Evolutionary conservation across 2,329 filamentous ascomycete genomes (phyloP), one percentile per base, ranked within the genome.

Genomic region (Dendryphion nanum): DNA sequence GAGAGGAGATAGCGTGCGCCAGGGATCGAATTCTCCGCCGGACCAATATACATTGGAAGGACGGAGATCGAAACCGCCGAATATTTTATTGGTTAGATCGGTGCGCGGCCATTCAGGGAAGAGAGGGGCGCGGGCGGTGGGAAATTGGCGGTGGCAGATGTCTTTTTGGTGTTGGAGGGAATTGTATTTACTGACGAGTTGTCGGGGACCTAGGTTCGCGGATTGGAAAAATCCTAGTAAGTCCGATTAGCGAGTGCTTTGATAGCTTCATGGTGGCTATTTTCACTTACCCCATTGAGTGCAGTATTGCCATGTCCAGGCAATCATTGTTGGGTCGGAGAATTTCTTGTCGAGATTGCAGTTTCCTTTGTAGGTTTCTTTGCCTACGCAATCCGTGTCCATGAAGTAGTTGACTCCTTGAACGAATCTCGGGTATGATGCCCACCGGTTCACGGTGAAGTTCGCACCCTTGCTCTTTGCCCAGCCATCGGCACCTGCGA

Each of bases 241-340:
- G 17, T 38, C 14, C n/a, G n/a, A 19, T 40, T 30, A 35, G 32
- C 8, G 6, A n/a, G n/a, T 26, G 23, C 10, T 26, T 8, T 26
- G n/a, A 2, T 10, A 2, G 23, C 3, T 26, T 3, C n/a, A 8
- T 2, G 10, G 23, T 26, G 10, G 10, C 10, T 15, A 2, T 12
- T 3, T 18, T 12, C 2, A 49, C 55, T 44, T 43, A 61, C 61
- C 75, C 69, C 69, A 76, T 50, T 78, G 66, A 2, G 69, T 73
- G 54, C 75, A 78, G 50, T 71, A 73, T 48, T 78, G 73, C 72
- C 73, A 77, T 1, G 59, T 68, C 72, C 72, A 76, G 34, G 59
- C 55, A 42, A 76, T 71, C 2, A 41, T 48, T 6, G 61, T 46
- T 0, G 71, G 62, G 5, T 70, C 62, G 2, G 50, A 49, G 30